phyloP scores from a whole-genome alignment of 2,329 filamentous ascomycete genomes.

The Colletotrichum simmondsii region DNA sequence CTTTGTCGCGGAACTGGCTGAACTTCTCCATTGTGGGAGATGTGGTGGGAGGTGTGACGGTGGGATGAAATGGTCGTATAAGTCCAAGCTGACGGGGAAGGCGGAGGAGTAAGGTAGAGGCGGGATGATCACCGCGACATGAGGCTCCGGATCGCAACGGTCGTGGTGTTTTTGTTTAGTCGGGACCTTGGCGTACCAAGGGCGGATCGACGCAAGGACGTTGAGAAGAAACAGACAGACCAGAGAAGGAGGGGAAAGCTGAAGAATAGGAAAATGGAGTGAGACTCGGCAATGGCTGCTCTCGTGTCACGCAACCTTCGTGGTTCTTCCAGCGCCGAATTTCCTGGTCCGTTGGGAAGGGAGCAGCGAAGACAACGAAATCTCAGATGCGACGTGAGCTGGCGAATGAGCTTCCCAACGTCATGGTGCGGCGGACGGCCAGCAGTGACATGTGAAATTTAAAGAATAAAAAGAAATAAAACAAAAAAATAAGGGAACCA shows the following conservation, averaged over 20 bases:
- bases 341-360: conserved; percentile 14
- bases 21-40: conserved; percentile 84
- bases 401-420: conserved; percentile 32
- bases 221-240: not conserved
- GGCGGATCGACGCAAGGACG: not conserved
- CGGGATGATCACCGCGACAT: conserved; percentile 19
- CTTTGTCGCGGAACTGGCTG: conserved; percentile 91
- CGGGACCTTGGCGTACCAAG: not conserved
- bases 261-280: not conserved
- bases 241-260: not conserved
- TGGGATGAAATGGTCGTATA: conserved; percentile 4
- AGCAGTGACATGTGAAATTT: conserved; percentile 29
- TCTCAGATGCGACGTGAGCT: conserved; percentile 12
- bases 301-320: conserved; percentile 1
- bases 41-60: not conserved
- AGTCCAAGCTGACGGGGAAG: conserved; percentile 2
- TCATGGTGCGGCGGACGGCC: conserved; percentile 20
- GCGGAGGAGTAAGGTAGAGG: not conserved
- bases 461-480: not conserved
- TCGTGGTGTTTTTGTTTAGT: not conserved
- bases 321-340: not conserved
- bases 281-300: not conserved
- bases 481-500: conserved; percentile 12
- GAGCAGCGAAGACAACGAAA: conserved; percentile 25
- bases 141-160: not conserved